Base-by-base conservation (phyloP, 2,329 filamentous ascomycete species). In the Camillea tinctor region DNA sequence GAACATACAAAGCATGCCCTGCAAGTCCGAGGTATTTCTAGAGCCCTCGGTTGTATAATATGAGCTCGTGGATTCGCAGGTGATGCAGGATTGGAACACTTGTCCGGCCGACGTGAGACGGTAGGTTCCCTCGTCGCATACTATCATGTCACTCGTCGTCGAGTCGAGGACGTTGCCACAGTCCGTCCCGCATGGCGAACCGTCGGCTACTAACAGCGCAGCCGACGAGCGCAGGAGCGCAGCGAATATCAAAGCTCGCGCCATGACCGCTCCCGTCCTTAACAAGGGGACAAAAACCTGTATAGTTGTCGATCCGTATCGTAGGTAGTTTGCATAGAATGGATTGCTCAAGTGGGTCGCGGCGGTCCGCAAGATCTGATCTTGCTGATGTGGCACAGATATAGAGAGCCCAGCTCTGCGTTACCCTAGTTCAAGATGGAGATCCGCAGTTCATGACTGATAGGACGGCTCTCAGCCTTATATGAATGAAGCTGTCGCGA, bases 1-100 rank as follows among this genome's bases (percentile, higher is more conserved):
- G n/a, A 17, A 77, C 84, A 67, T 73, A 88, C 85, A 88, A 17
- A 88, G 72, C 55, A 81, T 74, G 62, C 77, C 81, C 64, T 84
- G 76, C 11, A 82, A 72, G 65, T 89, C 86, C 1, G 84, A 81
- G 9, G 57, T 52, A 11, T 62, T 63, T 49, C 62, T 57, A 58
- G 80, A 65, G 15, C 77, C 77, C 19, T 74, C 69, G 5, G 67
- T 56, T 5, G 68, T 73, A 1, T 73, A 66, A 65, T 80, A 85
- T 4, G 73, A 71, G 71, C 86, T 88, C 1, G 68, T 70, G 24
- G 80, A 68, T 65, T 87, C 78, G 71, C 84, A 87, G 44, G 75
- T 69, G 51, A 86, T 69, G 66, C 84, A 87, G 20, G 75, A 73
- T 65, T 82, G 71, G 64, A 80, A 85, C 49, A 85, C 77, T n/a